A percentile compares a stretch with the other conserved stretches of the same genome.
Conservation (phyloP, 371 early-diverging fungal genomes). For the Mucor irregularis region DNA sequence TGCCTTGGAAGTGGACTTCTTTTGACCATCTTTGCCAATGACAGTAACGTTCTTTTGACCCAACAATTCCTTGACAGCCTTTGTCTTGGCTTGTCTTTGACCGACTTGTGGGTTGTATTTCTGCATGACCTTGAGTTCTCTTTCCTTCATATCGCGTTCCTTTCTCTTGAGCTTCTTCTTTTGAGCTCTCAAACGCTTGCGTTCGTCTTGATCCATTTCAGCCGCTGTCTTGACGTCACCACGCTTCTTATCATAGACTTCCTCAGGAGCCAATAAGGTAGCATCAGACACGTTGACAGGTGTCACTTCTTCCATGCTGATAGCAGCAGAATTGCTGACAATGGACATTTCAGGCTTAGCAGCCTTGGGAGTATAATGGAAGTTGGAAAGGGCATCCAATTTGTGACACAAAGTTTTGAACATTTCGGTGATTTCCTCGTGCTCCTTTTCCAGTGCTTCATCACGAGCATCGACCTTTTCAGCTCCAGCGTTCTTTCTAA, state of each 20-base stretch:
- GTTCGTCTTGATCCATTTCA: conserved; percentile 76
- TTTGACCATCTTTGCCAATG: conserved; percentile 63
- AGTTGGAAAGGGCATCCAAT: conserved; percentile 91
- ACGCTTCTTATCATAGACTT: conserved; percentile 79
- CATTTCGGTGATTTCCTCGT: conserved; percentile 76
- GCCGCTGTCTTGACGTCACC: conserved; percentile 63
- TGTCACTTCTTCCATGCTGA: conserved; percentile 93
- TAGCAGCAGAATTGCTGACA: conserved; percentile 82
- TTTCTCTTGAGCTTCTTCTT: conserved; percentile 68
- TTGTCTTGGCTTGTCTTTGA: conserved; percentile 58
- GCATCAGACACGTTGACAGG: conserved; percentile 88
- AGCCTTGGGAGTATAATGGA: conserved; percentile 86
- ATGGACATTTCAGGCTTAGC: conserved; percentile 77
- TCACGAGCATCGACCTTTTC: conserved; percentile 68
- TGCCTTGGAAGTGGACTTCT: conserved; percentile 25
- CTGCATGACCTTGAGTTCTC: conserved; percentile 51
- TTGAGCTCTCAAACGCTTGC: conserved; percentile 64
- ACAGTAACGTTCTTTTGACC: conserved; percentile 67
- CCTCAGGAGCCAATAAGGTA: conserved; percentile 86
- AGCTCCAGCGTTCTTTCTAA: conserved; percentile 62
- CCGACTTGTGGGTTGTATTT: conserved; percentile 55
- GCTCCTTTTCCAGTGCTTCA: conserved; percentile 70
- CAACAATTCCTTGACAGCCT: conserved; percentile 71
- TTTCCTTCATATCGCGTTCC: conserved; percentile 59
- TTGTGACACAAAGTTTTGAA: conserved; percentile 75